These are phyloP conservation scores for Hericium coralloides DNA, from an alignment of 768 basidiomycete species.

Conservation along the genomic window DNA sequence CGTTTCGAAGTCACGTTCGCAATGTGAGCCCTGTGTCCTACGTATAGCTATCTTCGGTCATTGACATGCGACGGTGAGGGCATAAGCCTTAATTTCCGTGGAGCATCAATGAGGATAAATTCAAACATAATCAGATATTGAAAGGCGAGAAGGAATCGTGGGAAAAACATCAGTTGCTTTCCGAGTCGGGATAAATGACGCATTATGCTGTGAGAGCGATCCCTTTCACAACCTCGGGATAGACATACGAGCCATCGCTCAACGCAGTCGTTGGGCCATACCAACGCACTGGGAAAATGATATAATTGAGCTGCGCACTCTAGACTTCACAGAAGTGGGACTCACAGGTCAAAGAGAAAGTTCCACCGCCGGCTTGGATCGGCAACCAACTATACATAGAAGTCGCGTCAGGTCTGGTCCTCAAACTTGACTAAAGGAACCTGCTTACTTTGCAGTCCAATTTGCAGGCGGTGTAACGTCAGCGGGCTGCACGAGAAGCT, in stretches of 20 bases:
- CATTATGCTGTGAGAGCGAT: no score
- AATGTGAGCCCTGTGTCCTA: no score
- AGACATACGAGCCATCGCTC: background rate
- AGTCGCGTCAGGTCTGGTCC: background rate
- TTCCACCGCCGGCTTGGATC: background rate
- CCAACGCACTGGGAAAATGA: background rate
- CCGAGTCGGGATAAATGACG: no score
- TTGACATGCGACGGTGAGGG: no score
- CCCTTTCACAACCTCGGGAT: background rate
- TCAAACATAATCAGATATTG: no score
- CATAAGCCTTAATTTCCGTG: no score
- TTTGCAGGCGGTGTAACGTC: background rate
- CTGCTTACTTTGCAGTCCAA: background rate
- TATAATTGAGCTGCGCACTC: no score
- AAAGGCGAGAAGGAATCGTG: no score
- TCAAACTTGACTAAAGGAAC: background rate
- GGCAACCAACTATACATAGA: background rate
- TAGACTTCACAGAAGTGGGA: background rate
- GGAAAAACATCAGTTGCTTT: no score
- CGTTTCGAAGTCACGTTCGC: no score
- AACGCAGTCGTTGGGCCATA: background rate
- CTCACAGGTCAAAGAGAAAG: background rate
- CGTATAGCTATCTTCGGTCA: no score
- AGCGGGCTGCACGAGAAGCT: background rate
- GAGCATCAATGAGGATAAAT: no score